Evolutionary conservation across 257 asterid genomes (phyloP).

Genomic region (Vinca minor): DNA sequence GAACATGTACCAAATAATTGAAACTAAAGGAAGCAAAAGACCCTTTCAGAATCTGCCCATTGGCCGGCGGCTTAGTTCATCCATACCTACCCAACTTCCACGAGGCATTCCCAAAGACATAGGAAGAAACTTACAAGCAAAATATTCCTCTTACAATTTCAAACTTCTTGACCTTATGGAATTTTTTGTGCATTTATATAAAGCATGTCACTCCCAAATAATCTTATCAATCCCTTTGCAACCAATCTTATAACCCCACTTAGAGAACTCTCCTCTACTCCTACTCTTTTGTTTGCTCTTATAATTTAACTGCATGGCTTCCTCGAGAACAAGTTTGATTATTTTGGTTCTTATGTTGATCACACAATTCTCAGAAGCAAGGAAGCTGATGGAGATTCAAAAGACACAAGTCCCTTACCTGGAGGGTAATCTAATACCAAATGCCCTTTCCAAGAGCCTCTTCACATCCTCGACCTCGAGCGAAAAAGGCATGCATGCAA

Average conservation of each 20-base stretch:
- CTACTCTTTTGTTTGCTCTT: neutral
- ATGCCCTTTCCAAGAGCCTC: too few species aligned
- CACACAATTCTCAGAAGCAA: too few species aligned
- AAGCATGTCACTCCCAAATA: neutral
- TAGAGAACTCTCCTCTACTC: neutral
- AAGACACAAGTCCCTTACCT: too few species aligned
- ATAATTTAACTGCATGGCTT: too few species aligned
- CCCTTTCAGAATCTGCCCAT: neutral
- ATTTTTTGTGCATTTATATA: slow-evolving; percentile 3
- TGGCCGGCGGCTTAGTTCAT: slow-evolving; percentile 31
- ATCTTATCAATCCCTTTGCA: neutral
- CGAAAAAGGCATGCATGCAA: too few species aligned
- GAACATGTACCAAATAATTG: neutral
- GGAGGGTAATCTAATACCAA: too few species aligned
- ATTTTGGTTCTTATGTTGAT: too few species aligned
- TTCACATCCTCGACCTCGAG: too few species aligned
- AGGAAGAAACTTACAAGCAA: neutral
- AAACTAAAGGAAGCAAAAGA: neutral
- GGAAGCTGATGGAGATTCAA: too few species aligned
- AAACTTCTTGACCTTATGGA: slow-evolving; percentile 13
- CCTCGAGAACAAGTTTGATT: too few species aligned
- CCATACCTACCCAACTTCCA: slow-evolving; percentile 20
- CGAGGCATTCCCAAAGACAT: slow-evolving; percentile 19
- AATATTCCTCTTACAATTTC: neutral
- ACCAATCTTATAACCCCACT: neutral